Evolutionary conservation across 768 basidiomycete species (phyloP).

Genomic region (Dictyophora rubrovolvata): DNA sequence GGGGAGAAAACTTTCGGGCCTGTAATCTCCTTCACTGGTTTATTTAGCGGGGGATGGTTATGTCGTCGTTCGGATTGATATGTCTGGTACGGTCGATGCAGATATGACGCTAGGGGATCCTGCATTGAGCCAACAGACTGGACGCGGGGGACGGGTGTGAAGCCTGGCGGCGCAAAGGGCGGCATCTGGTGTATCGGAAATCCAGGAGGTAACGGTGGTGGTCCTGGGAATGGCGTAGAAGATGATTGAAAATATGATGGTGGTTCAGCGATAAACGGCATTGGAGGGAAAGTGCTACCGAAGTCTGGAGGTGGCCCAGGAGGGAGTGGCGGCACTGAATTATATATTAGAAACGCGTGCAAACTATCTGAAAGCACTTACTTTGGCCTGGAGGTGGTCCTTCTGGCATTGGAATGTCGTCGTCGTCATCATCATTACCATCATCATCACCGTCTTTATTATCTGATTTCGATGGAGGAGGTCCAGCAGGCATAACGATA

Average conservation of each 20-base stretch:
- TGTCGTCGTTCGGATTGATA: slow-evolving; percentile 40
- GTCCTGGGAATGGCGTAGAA: slow-evolving; percentile 16
- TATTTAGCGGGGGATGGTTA: slow-evolving; percentile 13
- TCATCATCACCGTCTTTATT: slow-evolving; percentile 25
- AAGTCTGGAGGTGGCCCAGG: slow-evolving; percentile 24
- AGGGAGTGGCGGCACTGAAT: slow-evolving; percentile 15
- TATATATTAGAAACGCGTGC: neutral
- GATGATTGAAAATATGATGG: slow-evolving; percentile 18
- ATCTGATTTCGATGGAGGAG: slow-evolving; percentile 33
- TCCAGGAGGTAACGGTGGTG: slow-evolving; percentile 14
- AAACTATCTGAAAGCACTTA: neutral
- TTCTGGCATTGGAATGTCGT: slow-evolving; percentile 84
- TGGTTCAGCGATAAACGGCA: slow-evolving; percentile 12
- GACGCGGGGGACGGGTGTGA: slow-evolving; percentile 39
- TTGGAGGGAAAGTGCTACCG: slow-evolving; percentile 12
- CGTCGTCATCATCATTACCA: slow-evolving; percentile 48
- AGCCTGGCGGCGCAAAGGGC: slow-evolving; percentile 16
- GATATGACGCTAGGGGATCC: slow-evolving; percentile 66
- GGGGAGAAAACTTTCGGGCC: slow-evolving; percentile 10
- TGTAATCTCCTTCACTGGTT: slow-evolving; percentile 9
- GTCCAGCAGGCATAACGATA: slow-evolving; percentile 54
- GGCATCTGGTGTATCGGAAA: slow-evolving; percentile 20
- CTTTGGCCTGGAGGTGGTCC: slow-evolving; percentile 47
- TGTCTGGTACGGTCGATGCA: slow-evolving; percentile 71
- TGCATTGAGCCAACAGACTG: slow-evolving; percentile 49